A percentile compares a stretch with the other conserved stretches of the same genome.
phyloP scores from a whole-genome alignment of 257 asterid species.

The Henckelia pumila region DNA sequence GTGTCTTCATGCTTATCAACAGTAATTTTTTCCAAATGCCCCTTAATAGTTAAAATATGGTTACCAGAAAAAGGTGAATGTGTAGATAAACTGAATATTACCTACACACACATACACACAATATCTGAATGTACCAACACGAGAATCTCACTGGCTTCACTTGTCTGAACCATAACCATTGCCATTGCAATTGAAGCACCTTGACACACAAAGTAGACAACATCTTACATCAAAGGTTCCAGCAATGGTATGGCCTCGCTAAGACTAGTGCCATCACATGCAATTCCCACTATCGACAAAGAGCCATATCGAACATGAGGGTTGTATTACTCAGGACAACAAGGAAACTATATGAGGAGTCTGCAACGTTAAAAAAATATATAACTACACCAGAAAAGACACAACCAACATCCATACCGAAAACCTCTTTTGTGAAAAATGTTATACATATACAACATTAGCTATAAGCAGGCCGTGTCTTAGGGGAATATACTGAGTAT shows the following conservation, averaged over 20 bases:
- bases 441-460: background rate
- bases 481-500: background rate
- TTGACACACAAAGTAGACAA: slow-evolving; percentile 96
- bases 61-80: slow-evolving; percentile 9
- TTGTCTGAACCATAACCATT: slow-evolving; percentile 95
- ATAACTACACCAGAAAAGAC: background rate
- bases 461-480: background rate
- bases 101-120: background rate
- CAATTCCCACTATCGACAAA: slow-evolving; percentile 92
- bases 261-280: slow-evolving; percentile 98
- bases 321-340: slow-evolving; percentile 93
- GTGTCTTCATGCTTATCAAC: slow-evolving; percentile 96
- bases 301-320: slow-evolving; percentile 99
- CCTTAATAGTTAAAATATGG: slow-evolving; percentile 40
- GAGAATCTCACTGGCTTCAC: slow-evolving; percentile 96
- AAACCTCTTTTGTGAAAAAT: too few relatives aligned
- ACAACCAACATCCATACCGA: too few relatives aligned
- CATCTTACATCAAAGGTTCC: slow-evolving; percentile 94
- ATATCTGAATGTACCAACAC: slow-evolving; percentile 95
- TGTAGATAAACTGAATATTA: background rate
- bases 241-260: slow-evolving; percentile 94
- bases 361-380: slow-evolving; percentile 40
- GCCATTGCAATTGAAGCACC: slow-evolving; percentile 99
- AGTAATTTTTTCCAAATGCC: slow-evolving; percentile 84
- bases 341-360: slow-evolving; percentile 90